Conservation (phyloP, 768 basidiomycete genomes). For the Wakefieldia striispora region DNA sequence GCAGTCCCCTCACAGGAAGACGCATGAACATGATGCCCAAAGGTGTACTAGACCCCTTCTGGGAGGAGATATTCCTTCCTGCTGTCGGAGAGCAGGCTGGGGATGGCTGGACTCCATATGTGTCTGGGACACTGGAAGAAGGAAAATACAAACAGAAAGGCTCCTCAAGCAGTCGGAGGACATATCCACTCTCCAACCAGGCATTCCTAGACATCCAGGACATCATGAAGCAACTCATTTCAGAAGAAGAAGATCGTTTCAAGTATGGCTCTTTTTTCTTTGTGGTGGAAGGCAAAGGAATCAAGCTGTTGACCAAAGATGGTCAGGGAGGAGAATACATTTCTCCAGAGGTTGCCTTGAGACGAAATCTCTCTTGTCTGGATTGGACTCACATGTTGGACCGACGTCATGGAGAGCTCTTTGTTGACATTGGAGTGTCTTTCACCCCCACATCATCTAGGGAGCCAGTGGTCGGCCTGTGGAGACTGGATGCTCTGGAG, state of each 20-base stretch:
- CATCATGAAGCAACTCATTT: background rate
- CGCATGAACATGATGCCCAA: conserved; percentile 1
- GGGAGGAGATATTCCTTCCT: conserved; percentile 4
- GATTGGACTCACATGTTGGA: conserved; percentile 9
- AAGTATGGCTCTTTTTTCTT: conserved; percentile 18
- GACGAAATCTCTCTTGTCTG: background rate
- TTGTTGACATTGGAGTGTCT: background rate
- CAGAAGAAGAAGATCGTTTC: background rate
- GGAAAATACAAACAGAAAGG: conserved; percentile 1
- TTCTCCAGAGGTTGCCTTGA: background rate
- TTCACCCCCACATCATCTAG: background rate
- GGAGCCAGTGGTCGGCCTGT: background rate
- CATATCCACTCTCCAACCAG: background rate
- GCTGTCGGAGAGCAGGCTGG: background rate
- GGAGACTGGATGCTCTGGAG: conserved; percentile 6
- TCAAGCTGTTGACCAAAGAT: conserved; percentile 16
- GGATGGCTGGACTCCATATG: background rate
- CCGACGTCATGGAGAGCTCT: background rate
- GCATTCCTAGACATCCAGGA: background rate
- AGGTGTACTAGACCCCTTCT: conserved; percentile 4
- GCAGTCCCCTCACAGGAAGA: background rate
- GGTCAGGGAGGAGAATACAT: background rate
- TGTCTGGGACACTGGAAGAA: background rate
- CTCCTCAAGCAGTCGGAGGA: background rate
- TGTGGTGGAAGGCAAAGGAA: conserved; percentile 5